A percentile compares a stretch with the other conserved stretches of the same genome.
phyloP scores from a whole-genome alignment of 805 yeast genomes.

The Myxozyma neotropica region DNA sequence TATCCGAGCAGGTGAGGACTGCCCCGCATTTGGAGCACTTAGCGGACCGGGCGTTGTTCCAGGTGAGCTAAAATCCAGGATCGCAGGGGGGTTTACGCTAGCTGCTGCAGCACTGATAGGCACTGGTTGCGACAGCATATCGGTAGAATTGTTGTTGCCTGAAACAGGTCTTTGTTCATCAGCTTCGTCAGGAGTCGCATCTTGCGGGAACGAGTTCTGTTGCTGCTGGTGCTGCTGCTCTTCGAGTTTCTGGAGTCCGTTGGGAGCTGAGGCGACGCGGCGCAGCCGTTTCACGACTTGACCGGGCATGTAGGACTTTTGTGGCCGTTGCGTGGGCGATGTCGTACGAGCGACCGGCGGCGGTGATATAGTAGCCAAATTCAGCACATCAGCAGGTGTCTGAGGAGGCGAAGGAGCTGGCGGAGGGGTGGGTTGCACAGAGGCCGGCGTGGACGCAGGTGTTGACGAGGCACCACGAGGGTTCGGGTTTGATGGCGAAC shows the following conservation, averaged over 20 bases:
- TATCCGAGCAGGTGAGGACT: neutral
- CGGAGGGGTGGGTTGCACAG: slow-evolving; percentile 1
- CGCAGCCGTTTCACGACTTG: slow-evolving; percentile 48
- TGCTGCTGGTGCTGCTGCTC: slow-evolving; percentile 14
- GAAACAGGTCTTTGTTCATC: neutral
- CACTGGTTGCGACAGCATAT: slow-evolving; percentile 16
- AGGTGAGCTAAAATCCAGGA: slow-evolving; percentile 14
- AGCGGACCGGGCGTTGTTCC: slow-evolving; percentile 14
- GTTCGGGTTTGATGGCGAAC: slow-evolving; percentile 34
- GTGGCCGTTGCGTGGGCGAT: slow-evolving; percentile 20
- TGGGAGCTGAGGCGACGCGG: slow-evolving; percentile 85
- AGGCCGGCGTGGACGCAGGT: neutral
- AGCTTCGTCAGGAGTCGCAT: slow-evolving; percentile 5
- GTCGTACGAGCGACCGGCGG: neutral
- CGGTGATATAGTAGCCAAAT: neutral
- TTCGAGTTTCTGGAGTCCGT: slow-evolving; percentile 50
- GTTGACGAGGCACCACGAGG: slow-evolving; percentile 22
- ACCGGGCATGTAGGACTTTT: slow-evolving; percentile 31
- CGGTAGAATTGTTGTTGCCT: too few species aligned
- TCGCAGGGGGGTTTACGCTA: neutral
- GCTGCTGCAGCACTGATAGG: slow-evolving; percentile 9
- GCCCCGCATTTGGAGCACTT: slow-evolving; percentile 13
- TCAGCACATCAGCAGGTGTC: slow-evolving; percentile 8
- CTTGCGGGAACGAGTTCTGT: slow-evolving; percentile 1
- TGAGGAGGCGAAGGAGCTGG: slow-evolving; percentile 9